phyloP scores from a whole-genome alignment of 179 eudicot species.

The Spergularia azorica region DNA sequence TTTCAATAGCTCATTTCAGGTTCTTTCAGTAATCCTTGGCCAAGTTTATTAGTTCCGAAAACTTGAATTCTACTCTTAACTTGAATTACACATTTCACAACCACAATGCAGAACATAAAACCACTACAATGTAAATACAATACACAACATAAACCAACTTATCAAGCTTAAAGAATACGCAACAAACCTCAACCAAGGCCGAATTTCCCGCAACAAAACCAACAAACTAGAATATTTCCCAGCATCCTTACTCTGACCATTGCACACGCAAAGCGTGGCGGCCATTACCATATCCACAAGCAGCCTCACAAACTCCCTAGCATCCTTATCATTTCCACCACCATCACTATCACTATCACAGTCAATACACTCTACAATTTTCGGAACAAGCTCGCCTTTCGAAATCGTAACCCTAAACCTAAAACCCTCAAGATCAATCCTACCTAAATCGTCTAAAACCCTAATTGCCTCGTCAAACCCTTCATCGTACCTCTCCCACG shows the following conservation, averaged over 20 bases:
- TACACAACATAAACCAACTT: not conserved
- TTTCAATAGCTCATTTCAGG: not conserved
- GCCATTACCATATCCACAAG: constrained; percentile 52
- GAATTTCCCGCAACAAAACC: constrained; percentile 49
- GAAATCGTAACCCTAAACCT: constrained; percentile 21
- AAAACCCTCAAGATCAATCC: constrained; percentile 33
- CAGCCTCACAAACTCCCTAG: constrained; percentile 43
- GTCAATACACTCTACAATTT: constrained; percentile 20
- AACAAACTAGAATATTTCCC: constrained; percentile 46
- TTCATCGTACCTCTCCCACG: constrained; percentile 56
- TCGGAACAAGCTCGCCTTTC: constrained; percentile 41
- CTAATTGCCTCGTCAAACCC: constrained; percentile 54
- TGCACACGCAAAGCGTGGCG: constrained; percentile 47
- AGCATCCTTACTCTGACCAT: constrained; percentile 46
- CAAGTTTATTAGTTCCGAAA: not conserved
- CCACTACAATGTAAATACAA: not conserved
- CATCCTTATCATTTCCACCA: constrained; percentile 22
- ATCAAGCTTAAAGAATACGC: not conserved
- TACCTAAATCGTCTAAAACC: constrained; percentile 49
- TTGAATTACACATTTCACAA: not conserved
- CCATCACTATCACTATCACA: constrained; percentile 9
- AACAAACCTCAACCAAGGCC: constrained; percentile 68
- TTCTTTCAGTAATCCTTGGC: not conserved
- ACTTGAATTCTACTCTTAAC: not conserved
- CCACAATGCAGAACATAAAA: not conserved